A percentile compares a stretch with the other conserved stretches of the same genome.
Conservation (phyloP, 2,329 filamentous ascomycete genomes). For the Biscogniauxia mediterranea region DNA sequence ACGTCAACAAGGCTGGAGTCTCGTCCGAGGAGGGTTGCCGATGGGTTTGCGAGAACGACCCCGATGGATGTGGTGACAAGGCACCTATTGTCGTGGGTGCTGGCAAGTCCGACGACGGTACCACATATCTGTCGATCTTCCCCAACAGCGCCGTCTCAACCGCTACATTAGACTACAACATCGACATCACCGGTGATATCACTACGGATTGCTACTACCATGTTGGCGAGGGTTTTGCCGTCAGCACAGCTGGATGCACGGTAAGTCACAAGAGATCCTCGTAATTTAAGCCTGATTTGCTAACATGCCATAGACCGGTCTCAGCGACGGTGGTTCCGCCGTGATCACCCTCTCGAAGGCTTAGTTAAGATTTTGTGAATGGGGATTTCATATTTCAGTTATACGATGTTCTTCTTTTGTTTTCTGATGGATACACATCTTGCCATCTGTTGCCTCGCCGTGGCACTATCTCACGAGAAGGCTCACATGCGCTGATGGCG, state of each 20-base stretch:
- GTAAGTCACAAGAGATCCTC: slow-evolving; percentile 52
- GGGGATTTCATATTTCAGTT: slow-evolving; percentile 21
- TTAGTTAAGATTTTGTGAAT: slow-evolving; percentile 10
- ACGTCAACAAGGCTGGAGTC: slow-evolving; percentile 82
- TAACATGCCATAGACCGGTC: slow-evolving; percentile 38
- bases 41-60: slow-evolving; percentile 59
- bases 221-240: slow-evolving; percentile 57
- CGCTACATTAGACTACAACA: slow-evolving; percentile 71
- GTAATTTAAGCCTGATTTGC: slow-evolving; percentile 15
- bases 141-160: slow-evolving; percentile 75
- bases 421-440: slow-evolving; percentile 35
- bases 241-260: slow-evolving; percentile 69
- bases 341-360: slow-evolving; percentile 44
- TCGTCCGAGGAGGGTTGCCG: slow-evolving; percentile 66
- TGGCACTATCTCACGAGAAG: slow-evolving; percentile 21
- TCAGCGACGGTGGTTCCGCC: slow-evolving; percentile 41
- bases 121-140: slow-evolving; percentile 81
- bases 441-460: slow-evolving; percentile 28
- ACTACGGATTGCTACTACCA: slow-evolving; percentile 61
- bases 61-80: slow-evolving; percentile 72
- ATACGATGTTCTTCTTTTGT: slow-evolving; percentile 29
- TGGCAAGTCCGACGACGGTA: slow-evolving; percentile 62
- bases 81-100: slow-evolving; percentile 84
- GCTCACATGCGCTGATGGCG: slow-evolving; percentile 23
- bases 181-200: slow-evolving; percentile 70